Conservation (phyloP, 2,329 filamentous ascomycete species). For the Cadophora sp. region DNA sequence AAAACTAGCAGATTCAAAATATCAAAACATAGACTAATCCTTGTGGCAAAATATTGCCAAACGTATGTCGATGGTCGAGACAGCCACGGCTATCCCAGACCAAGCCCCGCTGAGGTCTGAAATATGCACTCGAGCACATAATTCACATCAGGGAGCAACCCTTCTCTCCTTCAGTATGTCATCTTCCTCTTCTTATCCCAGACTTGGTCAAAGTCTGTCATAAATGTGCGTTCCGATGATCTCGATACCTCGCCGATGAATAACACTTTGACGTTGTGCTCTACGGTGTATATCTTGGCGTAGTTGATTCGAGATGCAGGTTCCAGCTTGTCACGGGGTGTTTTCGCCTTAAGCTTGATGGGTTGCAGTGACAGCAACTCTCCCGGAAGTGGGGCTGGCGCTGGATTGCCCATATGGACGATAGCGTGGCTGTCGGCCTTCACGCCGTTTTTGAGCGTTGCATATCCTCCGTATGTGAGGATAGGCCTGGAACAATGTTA, state of each 20-base stretch:
- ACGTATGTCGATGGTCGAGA: too few relatives aligned
- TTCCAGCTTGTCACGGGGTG: neutral
- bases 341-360: neutral
- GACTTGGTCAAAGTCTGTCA: slow-evolving; percentile 1
- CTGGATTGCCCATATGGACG: neutral
- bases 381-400: neutral
- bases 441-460: neutral
- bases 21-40: neutral
- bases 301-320: slow-evolving; percentile 8
- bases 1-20: too few relatives aligned
- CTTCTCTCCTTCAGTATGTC: too few relatives aligned
- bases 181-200: neutral
- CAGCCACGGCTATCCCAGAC: too few relatives aligned
- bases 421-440: neutral
- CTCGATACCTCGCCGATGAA: slow-evolving; percentile 6
- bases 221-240: neutral
- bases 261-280: slow-evolving; percentile 17
- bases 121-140: too few relatives aligned
- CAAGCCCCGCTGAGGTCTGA: too few relatives aligned
- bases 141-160: too few relatives aligned
- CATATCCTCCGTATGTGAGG: slow-evolving; percentile 1
- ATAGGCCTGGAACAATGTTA: neutral
- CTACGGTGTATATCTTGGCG: slow-evolving; percentile 16
- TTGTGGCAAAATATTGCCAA: too few relatives aligned
- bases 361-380: neutral